Percentiles rank a stretch among this genome's conserved stretches.
These are phyloP conservation scores for Paraconiothyrium sp. DNA, from an alignment of 2,329 filamentous ascomycete genomes.

Conservation along the genomic window DNA sequence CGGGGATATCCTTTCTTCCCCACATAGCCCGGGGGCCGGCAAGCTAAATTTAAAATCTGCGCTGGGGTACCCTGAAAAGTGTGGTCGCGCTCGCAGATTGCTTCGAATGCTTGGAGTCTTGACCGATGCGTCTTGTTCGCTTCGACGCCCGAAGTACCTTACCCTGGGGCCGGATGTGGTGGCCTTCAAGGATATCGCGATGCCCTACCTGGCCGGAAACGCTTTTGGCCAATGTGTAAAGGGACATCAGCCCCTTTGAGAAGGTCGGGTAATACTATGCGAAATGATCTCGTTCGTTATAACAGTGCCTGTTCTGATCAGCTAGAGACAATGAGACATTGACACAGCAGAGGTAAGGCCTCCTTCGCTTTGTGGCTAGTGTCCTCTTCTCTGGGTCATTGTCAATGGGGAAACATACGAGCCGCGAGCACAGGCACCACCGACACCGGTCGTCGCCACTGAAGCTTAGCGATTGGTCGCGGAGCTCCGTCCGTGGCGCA, in stretches of 20 bases:
- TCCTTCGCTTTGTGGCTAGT: neutral
- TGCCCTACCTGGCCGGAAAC: neutral
- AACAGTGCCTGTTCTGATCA: neutral
- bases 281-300: neutral
- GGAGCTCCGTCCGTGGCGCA: constrained; percentile 8
- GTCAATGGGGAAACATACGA: neutral
- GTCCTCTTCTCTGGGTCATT: neutral
- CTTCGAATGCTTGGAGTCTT: constrained; percentile 9
- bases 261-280: constrained; percentile 1
- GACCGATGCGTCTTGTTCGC: neutral
- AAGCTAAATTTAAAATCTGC: constrained; percentile 4
- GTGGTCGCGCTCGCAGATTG: constrained; percentile 8
- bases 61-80: constrained; percentile 3
- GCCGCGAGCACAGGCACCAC: neutral
- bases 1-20: constrained; percentile 4
- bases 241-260: neutral
- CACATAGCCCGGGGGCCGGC: constrained; percentile 9
- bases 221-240: neutral
- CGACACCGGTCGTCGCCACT: neutral
- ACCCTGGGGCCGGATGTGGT: neutral
- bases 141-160: neutral
- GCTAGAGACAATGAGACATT: neutral
- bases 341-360: neutral
- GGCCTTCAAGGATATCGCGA: neutral
- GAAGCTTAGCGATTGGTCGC: neutral